A percentile compares a stretch with the other conserved stretches of the same genome.
These are phyloP conservation scores for Fagus sylvatica DNA, from an alignment of 306 rosid genomes.

Conservation along the genomic window DNA sequence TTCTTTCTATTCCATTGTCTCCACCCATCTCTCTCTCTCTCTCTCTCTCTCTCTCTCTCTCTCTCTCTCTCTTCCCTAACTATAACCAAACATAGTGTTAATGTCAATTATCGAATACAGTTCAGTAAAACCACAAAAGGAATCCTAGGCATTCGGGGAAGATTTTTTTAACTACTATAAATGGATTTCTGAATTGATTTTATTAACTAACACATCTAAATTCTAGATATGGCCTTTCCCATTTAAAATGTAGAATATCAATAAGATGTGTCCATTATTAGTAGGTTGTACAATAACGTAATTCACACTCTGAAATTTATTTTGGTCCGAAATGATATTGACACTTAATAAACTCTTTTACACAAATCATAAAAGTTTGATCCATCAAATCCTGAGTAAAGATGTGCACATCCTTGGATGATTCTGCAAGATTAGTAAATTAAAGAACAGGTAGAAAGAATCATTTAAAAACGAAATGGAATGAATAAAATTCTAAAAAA, in stretches of 20 bases:
- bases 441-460: no score
- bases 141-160: no score
- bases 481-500: not conserved
- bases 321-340: not conserved
- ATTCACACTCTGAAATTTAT: not conserved
- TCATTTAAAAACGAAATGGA: no score
- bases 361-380: not conserved
- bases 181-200: not conserved
- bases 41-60: no score
- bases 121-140: no score
- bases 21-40: no score
- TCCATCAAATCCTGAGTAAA: not conserved
- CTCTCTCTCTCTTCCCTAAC: no score
- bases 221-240: not conserved
- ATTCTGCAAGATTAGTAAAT: constrained; percentile 1
- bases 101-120: no score
- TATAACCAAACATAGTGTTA: no score
- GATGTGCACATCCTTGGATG: not conserved
- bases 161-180: not conserved
- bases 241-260: not conserved
- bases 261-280: not conserved
- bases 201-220: not conserved
- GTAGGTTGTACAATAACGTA: not conserved
- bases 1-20: no score
- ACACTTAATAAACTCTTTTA: not conserved